Base-by-base conservation (phyloP, 129 eudicot genomes). In the Centella asiatica region DNA sequence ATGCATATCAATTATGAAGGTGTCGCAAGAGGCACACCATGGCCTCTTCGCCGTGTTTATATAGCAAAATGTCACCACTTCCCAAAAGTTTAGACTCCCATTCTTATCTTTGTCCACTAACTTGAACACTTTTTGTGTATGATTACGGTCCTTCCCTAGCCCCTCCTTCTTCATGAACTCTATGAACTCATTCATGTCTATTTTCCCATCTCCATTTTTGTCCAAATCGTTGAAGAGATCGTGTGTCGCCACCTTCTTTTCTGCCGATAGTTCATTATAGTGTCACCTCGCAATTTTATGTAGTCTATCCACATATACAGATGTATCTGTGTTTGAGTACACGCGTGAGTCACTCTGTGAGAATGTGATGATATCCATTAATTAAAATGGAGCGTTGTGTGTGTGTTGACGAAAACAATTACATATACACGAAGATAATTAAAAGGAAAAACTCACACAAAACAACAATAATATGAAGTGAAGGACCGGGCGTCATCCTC, bases 301-400 rank as follows among this genome's bases (percentile, higher is more conserved):
- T 46, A 82, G 42, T 51, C 70, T 82, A n/a, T 81, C 83, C 80
- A 81, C n/a, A n/a, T n/a, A n/a, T n/a, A n/a, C n/a, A n/a, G n/a
- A n/a, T n/a, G n/a, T n/a, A n/a, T n/a, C n/a, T n/a, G n/a, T n/a
- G n/a, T n/a, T n/a, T n/a, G n/a, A n/a, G n/a, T n/a, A n/a, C n/a
- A n/a, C n/a, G n/a, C n/a, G n/a, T n/a, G n/a, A n/a, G n/a, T n/a
- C n/a, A n/a, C n/a, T n/a, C n/a, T n/a, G n/a, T n/a, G n/a, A n/a
- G n/a, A n/a, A n/a, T n/a, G n/a, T n/a, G n/a, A n/a, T n/a, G n/a
- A n/a, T n/a, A n/a, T n/a, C n/a, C n/a, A n/a, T n/a, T n/a, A n/a
- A n/a, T n/a, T n/a, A n/a, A n/a, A n/a, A n/a, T n/a, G n/a, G n/a
- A n/a, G n/a, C n/a, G n/a, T n/a, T n/a, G n/a, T n/a, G n/a, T n/a